Evolutionary conservation across 2,329 filamentous ascomycete species (phyloP).

Genomic region (Cercospora zeina): DNA sequence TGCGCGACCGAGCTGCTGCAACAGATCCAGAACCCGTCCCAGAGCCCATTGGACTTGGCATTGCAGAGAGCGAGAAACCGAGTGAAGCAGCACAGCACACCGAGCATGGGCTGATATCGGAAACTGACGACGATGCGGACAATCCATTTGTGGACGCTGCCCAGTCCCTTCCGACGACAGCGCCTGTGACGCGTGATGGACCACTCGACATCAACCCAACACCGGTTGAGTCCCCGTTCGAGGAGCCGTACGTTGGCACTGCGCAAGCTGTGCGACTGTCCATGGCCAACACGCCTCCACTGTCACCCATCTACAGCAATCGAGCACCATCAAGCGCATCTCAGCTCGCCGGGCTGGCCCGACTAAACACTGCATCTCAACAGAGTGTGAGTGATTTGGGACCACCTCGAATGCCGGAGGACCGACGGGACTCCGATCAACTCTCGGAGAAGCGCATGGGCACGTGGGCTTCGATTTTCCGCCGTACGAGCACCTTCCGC

Average conservation of each 20-base stretch:
- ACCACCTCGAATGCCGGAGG: constrained; percentile 34
- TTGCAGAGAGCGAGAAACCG: constrained; percentile 27
- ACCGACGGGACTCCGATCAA: constrained; percentile 45
- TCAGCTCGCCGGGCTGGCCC: constrained; percentile 25
- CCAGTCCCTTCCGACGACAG: constrained; percentile 28
- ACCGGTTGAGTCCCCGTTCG: constrained; percentile 41
- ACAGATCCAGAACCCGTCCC: constrained; percentile 17
- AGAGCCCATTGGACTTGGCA: constrained; percentile 37
- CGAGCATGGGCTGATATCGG: constrained; percentile 9
- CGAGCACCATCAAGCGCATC: constrained; percentile 22
- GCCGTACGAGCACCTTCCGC: constrained; percentile 53
- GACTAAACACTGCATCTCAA: constrained; percentile 25
- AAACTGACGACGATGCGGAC: constrained; percentile 3
- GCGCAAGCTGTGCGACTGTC: constrained; percentile 53
- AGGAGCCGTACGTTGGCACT: constrained; percentile 52
- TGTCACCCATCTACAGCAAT: constrained; percentile 34
- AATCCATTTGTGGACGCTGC: constrained; percentile 34
- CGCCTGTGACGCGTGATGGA: constrained; percentile 16
- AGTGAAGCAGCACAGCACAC: neutral
- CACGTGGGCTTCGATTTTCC: constrained; percentile 74
- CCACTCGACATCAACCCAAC: constrained; percentile 8
- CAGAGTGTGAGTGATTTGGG: constrained; percentile 29
- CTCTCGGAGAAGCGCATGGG: constrained; percentile 48
- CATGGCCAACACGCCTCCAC: constrained; percentile 48
- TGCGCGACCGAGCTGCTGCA: constrained; percentile 28